Evolutionary conservation across 2,329 filamentous ascomycete species (phyloP).

Genomic region (Camptophora hylomeconis): DNA sequence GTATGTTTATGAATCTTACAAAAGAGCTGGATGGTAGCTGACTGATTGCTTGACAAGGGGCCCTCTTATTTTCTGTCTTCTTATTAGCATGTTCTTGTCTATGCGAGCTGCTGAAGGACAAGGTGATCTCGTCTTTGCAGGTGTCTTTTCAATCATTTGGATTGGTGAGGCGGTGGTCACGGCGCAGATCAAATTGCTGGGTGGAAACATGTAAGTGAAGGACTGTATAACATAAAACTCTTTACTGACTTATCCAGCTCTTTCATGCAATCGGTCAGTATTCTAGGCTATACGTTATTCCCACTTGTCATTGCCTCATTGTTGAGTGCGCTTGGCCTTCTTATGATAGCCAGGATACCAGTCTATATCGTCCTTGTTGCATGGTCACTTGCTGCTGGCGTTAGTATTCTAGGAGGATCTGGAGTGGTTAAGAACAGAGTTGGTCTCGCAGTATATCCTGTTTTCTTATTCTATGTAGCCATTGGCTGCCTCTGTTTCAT

Average conservation of each 20-base stretch:
- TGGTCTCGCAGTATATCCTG: conserved; percentile 81
- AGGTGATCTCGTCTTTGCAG: conserved; percentile 81
- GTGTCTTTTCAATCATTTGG: conserved; percentile 95
- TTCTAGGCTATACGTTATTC: conserved; percentile 97
- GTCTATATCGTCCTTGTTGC: conserved; percentile 77
- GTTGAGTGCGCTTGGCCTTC: conserved; percentile 69
- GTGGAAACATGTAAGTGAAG: conserved; percentile 79
- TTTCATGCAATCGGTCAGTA: conserved; percentile 93
- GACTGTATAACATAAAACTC: neutral
- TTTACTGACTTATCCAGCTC: conserved; percentile 45
- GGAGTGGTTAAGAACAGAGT: conserved; percentile 93
- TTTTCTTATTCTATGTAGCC: conserved; percentile 89
- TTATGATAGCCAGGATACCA: conserved; percentile 71
- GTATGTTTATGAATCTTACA: no score
- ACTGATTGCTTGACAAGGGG: conserved; percentile 43
- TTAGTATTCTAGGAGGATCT: conserved; percentile 90
- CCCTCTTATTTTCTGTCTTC: conserved; percentile 81
- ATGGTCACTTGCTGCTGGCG: conserved; percentile 89
- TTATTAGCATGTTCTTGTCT: conserved; percentile 77
- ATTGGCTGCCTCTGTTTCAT: conserved; percentile 95
- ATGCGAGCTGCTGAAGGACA: conserved; percentile 68
- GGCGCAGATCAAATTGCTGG: conserved; percentile 91
- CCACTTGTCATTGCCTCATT: conserved; percentile 86
- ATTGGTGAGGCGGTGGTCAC: conserved; percentile 93
- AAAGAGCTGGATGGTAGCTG: neutral